Evolutionary conservation across 2,329 filamentous ascomycete genomes (phyloP), one percentile per base, ranked within the genome.

Genomic region (Metarhizium guizhouense): DNA sequence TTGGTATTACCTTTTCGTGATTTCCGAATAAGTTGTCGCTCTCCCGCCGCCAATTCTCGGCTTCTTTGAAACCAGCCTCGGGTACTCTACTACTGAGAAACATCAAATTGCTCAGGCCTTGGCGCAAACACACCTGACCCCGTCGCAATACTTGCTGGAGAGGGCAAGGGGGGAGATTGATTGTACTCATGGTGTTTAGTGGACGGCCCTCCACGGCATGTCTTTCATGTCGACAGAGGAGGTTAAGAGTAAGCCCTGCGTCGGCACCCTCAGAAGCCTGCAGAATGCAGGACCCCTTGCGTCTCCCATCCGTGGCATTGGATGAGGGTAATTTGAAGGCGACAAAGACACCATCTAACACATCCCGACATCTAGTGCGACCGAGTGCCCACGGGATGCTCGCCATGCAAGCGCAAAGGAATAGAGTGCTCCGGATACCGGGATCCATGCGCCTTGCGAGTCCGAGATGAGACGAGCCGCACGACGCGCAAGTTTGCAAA

Each of bases 131-230:
- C 38, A 40, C 13, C 5, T 16, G 38, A 16, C 38, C 7, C 38
- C 13, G 4, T 16, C 14, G 38, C 32, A 34, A 34, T 34, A 34
- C 32, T 11, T 8, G 7, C 32, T 11, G 32, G 10, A 34, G 10
- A 34, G 32, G 32, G 32, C 32, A 34, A 34, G 32, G 32, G 32
- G 10, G 32, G 10, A 20, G 6, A 45, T 29, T 4, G 13, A 25
- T 10, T 8, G 30, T 13, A 10, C 29, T 25, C 47, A 63, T 67
- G 63, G 64, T 72, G 10, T 66, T 66, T 38, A 64, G 63, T 32
- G 65, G 65, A 36, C 61, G 59, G 14, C 65, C 64, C 6, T 67
- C 65, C 30, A 64, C 63, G 2, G 65, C 65, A 3, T 67, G 65
- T 45, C 60, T 61, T 47, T 56, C 63, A 38, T 67, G 65, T 58